Evolutionary conservation across 2,329 filamentous ascomycete species (phyloP).

Genomic region (Fusarium acutatum): DNA sequence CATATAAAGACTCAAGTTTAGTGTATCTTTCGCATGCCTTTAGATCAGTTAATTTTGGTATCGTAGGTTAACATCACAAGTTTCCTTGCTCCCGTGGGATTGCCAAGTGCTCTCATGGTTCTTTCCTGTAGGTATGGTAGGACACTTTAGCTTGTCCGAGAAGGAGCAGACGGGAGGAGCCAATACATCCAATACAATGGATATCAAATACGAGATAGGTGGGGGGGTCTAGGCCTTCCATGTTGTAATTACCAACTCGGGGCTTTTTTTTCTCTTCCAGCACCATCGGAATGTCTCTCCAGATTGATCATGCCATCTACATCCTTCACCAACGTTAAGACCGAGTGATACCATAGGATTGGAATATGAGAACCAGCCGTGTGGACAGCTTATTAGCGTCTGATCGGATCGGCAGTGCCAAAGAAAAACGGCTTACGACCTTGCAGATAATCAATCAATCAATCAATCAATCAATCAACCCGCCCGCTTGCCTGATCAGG

Average conservation of each 20-base stretch:
- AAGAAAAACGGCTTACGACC: slow-evolving; percentile 20
- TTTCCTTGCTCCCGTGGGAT: neutral
- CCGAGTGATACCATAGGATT: neutral
- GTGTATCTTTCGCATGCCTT: neutral
- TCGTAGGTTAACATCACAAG: neutral
- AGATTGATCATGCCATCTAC: neutral
- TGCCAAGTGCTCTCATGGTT: neutral
- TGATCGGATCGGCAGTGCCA: slow-evolving; percentile 37
- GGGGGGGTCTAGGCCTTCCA: slow-evolving; percentile 14
- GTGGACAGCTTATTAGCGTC: slow-evolving; percentile 7
- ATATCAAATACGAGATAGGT: slow-evolving; percentile 32
- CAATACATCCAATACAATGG: neutral
- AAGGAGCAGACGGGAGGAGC: slow-evolving; percentile 3
- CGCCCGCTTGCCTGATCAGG: slow-evolving; percentile 6
- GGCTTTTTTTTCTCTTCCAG: neutral
- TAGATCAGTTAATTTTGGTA: neutral
- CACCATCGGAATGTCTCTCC: neutral
- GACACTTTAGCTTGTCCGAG: slow-evolving; percentile 8
- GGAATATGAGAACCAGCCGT: neutral
- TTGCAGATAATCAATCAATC: slow-evolving; percentile 15
- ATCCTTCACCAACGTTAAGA: neutral
- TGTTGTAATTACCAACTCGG: neutral
- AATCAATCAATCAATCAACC: neutral
- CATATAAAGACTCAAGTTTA: too few relatives aligned
- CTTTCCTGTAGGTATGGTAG: neutral